Evolutionary conservation across 352 stramenopile genomes (phyloP).

Genomic region (Phytophthora foliorum): DNA sequence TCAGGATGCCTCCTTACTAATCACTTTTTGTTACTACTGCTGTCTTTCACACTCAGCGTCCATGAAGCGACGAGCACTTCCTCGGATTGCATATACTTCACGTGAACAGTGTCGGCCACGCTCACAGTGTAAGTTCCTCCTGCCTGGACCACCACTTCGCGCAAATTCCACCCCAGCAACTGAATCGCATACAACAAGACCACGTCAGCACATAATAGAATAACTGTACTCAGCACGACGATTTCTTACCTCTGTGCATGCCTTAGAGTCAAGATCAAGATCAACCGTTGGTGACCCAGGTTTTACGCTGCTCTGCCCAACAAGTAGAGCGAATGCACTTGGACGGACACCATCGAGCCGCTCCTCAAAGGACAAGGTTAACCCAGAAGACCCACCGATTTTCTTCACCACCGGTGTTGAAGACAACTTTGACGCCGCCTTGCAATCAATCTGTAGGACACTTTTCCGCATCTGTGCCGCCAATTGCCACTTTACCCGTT

Average conservation of each 20-base stretch:
- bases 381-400: background rate
- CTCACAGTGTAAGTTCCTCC: conserved; percentile 57
- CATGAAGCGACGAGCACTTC: conserved; percentile 59
- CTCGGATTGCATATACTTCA: conserved; percentile 60
- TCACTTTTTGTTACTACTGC: conserved; percentile 31
- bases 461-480: conserved; percentile 69
- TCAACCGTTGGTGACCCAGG: conserved; percentile 39
- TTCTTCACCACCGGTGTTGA: conserved; percentile 28
- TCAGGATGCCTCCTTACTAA: conserved; percentile 14
- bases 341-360: conserved; percentile 70
- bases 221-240: background rate
- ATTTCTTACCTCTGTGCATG: conserved; percentile 60
- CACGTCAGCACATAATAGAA: conserved; percentile 7
- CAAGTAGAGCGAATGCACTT: conserved; percentile 70
- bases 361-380: conserved; percentile 56
- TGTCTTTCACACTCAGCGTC: conserved; percentile 57
- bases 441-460: conserved; percentile 71
- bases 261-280: conserved; percentile 54
- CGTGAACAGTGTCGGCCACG: conserved; percentile 50
- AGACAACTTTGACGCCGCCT: conserved; percentile 35
- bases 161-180: conserved; percentile 70
- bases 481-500: conserved; percentile 72
- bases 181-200: conserved; percentile 22
- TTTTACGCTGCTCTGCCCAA: conserved; percentile 54
- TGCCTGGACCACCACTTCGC: conserved; percentile 59